A percentile compares a stretch with the other conserved stretches of the same genome.
Conservation (phyloP, 2,329 filamentous ascomycete genomes). For the Diaporthe caulivora region DNA sequence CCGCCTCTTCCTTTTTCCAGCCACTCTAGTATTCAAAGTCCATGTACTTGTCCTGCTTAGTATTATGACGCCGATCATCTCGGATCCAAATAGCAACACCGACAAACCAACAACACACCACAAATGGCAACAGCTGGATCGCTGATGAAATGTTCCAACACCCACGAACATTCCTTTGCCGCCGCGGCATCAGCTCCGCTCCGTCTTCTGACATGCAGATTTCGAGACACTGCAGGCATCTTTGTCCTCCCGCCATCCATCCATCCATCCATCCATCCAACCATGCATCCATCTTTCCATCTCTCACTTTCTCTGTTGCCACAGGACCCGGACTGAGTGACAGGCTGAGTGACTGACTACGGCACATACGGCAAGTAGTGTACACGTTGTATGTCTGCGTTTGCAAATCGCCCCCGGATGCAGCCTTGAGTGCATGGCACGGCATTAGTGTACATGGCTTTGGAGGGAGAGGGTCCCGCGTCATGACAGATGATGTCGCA, state of each 20-base stretch:
- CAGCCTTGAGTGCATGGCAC: not conserved
- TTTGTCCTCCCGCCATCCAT: not conserved
- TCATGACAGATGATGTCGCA: slow-evolving; percentile 35
- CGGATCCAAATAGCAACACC: slow-evolving; percentile 24
- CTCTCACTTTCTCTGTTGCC: too few relatives aligned
- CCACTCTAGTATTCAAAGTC: not conserved
- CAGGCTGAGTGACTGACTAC: too few relatives aligned
- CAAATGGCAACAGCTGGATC: too few relatives aligned
- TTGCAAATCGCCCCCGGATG: slow-evolving; percentile 7
- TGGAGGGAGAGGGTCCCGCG: not conserved
- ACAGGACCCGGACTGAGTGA: too few relatives aligned
- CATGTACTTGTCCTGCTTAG: too few relatives aligned
- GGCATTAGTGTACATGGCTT: not conserved
- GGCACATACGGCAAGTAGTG: too few relatives aligned
- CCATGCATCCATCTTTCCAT: too few relatives aligned
- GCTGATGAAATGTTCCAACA: not conserved
- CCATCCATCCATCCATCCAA: too few relatives aligned
- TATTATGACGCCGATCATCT: slow-evolving; percentile 12
- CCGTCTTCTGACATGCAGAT: slow-evolving; percentile 23
- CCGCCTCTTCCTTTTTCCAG: too few relatives aligned
- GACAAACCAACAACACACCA: too few relatives aligned
- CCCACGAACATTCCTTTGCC: not conserved
- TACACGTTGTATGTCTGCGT: not conserved
- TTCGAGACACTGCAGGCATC: not conserved
- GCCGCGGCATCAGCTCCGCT: not conserved